Conservation (phyloP, 371 early-diverging fungal genomes). For the Lichtheimia corymbifera region DNA sequence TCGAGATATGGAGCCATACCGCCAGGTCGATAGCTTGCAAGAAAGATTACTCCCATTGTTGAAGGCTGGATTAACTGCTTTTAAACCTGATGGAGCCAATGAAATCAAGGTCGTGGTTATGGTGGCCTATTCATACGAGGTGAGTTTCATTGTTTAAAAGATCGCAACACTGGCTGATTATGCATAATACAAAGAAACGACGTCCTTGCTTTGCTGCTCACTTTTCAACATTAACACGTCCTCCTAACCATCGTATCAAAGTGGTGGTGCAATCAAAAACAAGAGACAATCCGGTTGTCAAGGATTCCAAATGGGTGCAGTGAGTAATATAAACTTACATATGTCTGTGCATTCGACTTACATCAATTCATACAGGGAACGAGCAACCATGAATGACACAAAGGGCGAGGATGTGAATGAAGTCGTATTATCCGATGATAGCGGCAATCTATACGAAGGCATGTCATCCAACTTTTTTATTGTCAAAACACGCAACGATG, state of each 20-base stretch:
- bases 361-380: conserved; percentile 27
- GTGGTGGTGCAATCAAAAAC: conserved; percentile 51
- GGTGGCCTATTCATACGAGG: conserved; percentile 44
- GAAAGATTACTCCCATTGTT: conserved; percentile 43
- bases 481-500: conserved; percentile 21
- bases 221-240: conserved; percentile 31
- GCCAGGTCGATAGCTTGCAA: conserved; percentile 32
- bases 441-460: conserved; percentile 60
- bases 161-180: too few relatives aligned
- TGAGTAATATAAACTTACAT: conserved; percentile 13
- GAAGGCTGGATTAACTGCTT: conserved; percentile 38
- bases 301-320: conserved; percentile 71
- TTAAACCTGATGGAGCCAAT: conserved; percentile 32
- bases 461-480: conserved; percentile 67
- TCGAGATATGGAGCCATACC: conserved; percentile 27
- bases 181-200: conserved; percentile 16
- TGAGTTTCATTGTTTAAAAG: conserved; percentile 3
- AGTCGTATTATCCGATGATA: conserved; percentile 51
- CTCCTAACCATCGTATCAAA: conserved; percentile 30
- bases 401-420: conserved; percentile 54
- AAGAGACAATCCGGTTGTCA: conserved; percentile 49
- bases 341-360: background rate
- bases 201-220: conserved; percentile 50
- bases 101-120: conserved; percentile 47
- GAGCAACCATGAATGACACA: conserved; percentile 33